Conservation (phyloP, 345 rosid species). For the Orychophragmus violaceus region DNA sequence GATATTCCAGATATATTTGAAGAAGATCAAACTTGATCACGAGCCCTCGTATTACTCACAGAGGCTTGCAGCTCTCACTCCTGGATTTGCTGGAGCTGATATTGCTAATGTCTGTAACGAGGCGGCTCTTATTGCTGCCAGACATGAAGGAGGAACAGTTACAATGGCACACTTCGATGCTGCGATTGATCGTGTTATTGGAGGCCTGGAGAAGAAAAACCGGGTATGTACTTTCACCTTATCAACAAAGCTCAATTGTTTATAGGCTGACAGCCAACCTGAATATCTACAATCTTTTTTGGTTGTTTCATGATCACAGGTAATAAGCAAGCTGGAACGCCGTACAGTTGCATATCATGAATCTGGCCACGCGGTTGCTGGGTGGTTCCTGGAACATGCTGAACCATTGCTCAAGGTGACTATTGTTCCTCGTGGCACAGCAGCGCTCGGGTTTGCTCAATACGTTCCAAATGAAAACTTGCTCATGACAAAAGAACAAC, state of each 20-base stretch:
- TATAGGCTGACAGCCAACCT: background rate
- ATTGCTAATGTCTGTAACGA: slow-evolving; percentile 95
- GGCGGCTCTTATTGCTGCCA: slow-evolving; percentile 94
- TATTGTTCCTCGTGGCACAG: slow-evolving; percentile 96
- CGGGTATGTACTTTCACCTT: slow-evolving; percentile 40
- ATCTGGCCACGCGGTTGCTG: slow-evolving; percentile 92
- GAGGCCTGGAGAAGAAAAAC: slow-evolving; percentile 97
- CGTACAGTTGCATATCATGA: slow-evolving; percentile 92
- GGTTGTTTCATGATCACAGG: slow-evolving; percentile 34
- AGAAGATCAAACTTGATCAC: slow-evolving; percentile 78
- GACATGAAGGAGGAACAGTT: slow-evolving; percentile 48
- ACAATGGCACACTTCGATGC: slow-evolving; percentile 88
- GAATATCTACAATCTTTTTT: background rate
- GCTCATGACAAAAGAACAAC: slow-evolving; percentile 92
- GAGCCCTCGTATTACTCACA: slow-evolving; percentile 74
- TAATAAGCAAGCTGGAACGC: slow-evolving; percentile 86
- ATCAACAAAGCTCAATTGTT: background rate
- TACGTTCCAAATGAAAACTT: slow-evolving; percentile 96
- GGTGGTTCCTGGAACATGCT: slow-evolving; percentile 97
- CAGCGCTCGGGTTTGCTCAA: slow-evolving; percentile 95
- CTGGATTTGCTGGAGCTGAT: slow-evolving; percentile 98
- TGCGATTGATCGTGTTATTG: slow-evolving; percentile 89
- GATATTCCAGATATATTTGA: slow-evolving; percentile 78
- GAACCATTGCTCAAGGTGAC: slow-evolving; percentile 91
- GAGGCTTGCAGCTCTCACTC: slow-evolving; percentile 89